phyloP scores from a whole-genome alignment of 78 protist species.

The Cavenderia fasciculata region DNA sequence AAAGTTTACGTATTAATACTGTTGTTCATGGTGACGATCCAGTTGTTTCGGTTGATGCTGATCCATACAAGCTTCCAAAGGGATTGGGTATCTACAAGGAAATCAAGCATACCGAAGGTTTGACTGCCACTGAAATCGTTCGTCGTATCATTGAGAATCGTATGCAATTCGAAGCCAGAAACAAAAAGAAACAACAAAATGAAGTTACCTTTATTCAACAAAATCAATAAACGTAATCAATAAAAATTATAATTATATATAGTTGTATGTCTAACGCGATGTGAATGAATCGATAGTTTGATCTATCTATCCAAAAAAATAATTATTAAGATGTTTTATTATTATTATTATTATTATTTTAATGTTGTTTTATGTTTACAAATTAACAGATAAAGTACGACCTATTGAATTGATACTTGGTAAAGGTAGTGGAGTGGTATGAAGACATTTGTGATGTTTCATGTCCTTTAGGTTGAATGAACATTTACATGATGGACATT shows the following conservation, averaged over 20 bases:
- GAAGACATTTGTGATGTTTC: too few relatives aligned
- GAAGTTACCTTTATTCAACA: constrained; percentile 49
- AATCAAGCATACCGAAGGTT: constrained; percentile 66
- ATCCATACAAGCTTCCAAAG: constrained; percentile 76
- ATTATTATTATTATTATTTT: too few relatives aligned
- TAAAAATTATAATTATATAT: not conserved
- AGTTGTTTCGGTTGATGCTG: constrained; percentile 50
- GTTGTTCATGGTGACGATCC: constrained; percentile 90
- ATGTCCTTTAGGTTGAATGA: too few relatives aligned
- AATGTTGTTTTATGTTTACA: too few relatives aligned
- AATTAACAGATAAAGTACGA: too few relatives aligned
- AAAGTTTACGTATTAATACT: constrained; percentile 59
- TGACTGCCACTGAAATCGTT: constrained; percentile 68
- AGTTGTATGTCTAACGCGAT: too few relatives aligned
- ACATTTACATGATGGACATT: too few relatives aligned
- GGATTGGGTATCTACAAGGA: constrained; percentile 75
- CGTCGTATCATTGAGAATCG: constrained; percentile 76
- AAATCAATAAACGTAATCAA: not conserved
- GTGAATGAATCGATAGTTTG: too few relatives aligned
- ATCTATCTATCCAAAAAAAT: too few relatives aligned
- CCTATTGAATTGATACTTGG: too few relatives aligned
- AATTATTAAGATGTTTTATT: too few relatives aligned
- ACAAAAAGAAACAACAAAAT: constrained; percentile 78
- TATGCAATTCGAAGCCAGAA: constrained; percentile 77
- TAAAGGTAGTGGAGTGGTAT: too few relatives aligned